Conservation (phyloP, 257 asterid species). For the Jaltomata sinuosa region DNA sequence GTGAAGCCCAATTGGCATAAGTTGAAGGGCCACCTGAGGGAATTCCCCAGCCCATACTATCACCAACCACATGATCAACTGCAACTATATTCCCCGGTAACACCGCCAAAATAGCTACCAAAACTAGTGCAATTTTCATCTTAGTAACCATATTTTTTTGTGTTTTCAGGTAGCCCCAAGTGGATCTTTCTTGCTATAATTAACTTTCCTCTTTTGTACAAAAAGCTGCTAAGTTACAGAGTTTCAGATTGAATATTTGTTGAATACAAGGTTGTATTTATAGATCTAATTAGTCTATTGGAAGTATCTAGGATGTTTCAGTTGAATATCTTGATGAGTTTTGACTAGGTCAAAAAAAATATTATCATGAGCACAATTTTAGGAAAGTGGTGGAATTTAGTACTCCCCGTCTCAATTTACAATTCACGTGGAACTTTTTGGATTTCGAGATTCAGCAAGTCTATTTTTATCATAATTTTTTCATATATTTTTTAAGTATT, state of each 20-base stretch:
- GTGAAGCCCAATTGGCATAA: conserved; percentile 15
- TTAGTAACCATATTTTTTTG: background rate
- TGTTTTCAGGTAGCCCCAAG: conserved; percentile 8
- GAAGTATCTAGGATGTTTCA: background rate
- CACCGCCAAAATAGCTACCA: background rate
- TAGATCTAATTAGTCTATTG: background rate
- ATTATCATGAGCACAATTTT: background rate
- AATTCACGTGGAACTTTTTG: too few species aligned
- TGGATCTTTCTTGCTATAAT: background rate
- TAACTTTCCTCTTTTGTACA: background rate
- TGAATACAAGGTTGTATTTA: background rate
- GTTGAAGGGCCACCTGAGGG: conserved; percentile 6
- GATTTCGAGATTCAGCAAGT: too few species aligned
- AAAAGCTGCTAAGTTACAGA: background rate
- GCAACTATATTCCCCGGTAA: background rate
- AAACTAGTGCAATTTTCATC: background rate
- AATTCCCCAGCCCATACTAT: conserved; percentile 6
- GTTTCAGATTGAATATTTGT: background rate
- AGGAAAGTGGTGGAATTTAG: background rate
- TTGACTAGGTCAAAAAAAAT: background rate
- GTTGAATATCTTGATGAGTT: background rate
- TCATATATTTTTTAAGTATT: too few species aligned
- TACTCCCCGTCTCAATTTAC: too few species aligned
- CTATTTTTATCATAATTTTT: too few species aligned
- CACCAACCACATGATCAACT: conserved; percentile 15